Base-by-base conservation (phyloP, 345 rosid genomes). In the Cardamine occulta region DNA sequence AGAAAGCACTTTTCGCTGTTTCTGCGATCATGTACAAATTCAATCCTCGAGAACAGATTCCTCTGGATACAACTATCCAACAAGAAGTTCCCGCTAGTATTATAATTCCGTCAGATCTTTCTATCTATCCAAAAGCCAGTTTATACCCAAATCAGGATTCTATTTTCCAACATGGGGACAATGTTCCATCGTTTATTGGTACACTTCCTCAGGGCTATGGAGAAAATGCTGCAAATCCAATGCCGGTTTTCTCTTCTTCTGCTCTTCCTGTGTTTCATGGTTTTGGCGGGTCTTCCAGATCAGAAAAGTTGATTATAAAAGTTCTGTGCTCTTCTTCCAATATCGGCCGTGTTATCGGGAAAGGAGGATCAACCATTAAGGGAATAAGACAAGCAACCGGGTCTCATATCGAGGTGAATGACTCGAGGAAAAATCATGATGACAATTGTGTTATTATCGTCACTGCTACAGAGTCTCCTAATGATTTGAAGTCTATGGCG, bases 271-370 rank as follows among this genome's bases (percentile, higher is more conserved):
- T 90, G 21, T 82, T 40, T 61, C 79, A 93, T 73, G 85, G 85
- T 76, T 80, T 86, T 72, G 82, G 86, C 1, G 81, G 83, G 35
- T 62, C 87, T 73, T 82, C 90, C 7, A 86, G 28, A 69, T 83
- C 86, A 15, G 93, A 86, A 85, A 95, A 95, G 72, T 81, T 95
- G 73, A 71, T 82, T 40, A 17, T 95, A 24, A 84, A 86, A 69
- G 87, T 95, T 7, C 37, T 95, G 74, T 95, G 99, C 77, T 84
- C 96, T 42, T 85, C 80, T 74, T 74, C 85, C 72, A 95, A 90
- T 70, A 95, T 92, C 68, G 99, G 99, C 1, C 98, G 99, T 63
- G 99, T 95, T 63, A 95, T 95, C 61, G 99, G 98, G 53, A 92
- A 86, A 84, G 97, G 93, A 79, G 99, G 99, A 23, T 69, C 90